Base-by-base conservation (phyloP, 2,329 filamentous ascomycete genomes). In the Capronia epimyces region DNA sequence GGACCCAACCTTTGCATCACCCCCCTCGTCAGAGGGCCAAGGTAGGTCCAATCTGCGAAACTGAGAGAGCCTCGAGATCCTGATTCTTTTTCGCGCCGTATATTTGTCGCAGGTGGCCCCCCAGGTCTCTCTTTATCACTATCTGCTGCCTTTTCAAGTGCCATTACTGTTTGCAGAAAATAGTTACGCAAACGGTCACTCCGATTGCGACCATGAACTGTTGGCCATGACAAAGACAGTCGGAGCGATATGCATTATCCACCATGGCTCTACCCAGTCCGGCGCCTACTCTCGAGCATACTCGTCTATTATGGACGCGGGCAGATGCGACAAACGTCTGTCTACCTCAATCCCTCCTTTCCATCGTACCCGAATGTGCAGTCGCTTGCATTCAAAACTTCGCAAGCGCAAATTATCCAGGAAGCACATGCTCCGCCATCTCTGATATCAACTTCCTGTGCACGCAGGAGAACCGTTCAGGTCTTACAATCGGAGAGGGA, bases 401-500 rank as follows among this genome's bases (percentile, higher is more conserved):
- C 61, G 70, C 88, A 58, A 65, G 67, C n/a, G 69, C 73, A 55
- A 81, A 84, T 64, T 86, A 80, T 62, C 72, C 74, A 29, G 61
- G 65, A 16, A 67, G 65, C 43, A 63, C 65, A 42, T 85, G 82
- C 61, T 71, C 72, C 24, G 63, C 67, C 27, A 68, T 69, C 12
- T 72, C 76, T 9, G 74, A 82, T 21, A 65, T 87, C 58, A 68
- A 74, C 61, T 87, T 83, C 59, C 72, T 89, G 5, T 89, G 86
- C 65, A 75, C 75, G 31, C 73, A 75, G 51, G 71, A 72, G 27
- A 83, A 83, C 7, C 68, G 66, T 10, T 77, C 77, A 24, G 83
- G 81, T 8, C 84, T 82, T 60, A 88, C 86, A 1, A 62, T 88
- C 42, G 84, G 83, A n/a, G 86, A 89, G 67, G 84, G 77, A 9